These are phyloP conservation scores for Cymbomonas tetramitiformis DNA, from an alignment of 139 green algal species.

Conservation along the genomic window DNA sequence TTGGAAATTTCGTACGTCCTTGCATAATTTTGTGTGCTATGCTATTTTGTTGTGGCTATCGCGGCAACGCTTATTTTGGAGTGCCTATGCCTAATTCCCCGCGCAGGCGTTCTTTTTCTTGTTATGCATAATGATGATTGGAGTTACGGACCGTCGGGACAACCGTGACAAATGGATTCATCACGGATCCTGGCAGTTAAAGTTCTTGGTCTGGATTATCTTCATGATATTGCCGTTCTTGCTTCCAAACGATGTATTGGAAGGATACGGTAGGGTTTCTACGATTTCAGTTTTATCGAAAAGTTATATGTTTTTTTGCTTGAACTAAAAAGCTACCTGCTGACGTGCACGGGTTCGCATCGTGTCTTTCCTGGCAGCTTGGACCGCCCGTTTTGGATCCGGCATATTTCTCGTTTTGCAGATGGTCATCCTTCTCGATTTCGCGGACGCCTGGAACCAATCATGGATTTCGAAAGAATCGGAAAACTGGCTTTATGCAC, in stretches of 20 bases:
- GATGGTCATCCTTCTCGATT: constrained; percentile 87
- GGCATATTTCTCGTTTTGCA: constrained; percentile 85
- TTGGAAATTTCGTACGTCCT: constrained; percentile 80
- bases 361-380: constrained; percentile 69
- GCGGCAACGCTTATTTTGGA: background rate
- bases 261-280: no score
- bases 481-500: constrained; percentile 55
- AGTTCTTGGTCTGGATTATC: constrained; percentile 56
- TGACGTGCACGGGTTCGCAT: no score
- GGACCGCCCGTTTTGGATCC: constrained; percentile 63
- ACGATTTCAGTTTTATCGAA: no score
- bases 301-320: no score
- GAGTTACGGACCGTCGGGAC: constrained; percentile 63
- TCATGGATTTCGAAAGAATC: constrained; percentile 74
- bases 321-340: no score
- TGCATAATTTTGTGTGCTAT: no score
- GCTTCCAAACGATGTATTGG: no score
- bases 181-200: constrained; percentile 67
- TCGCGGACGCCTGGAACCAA: constrained; percentile 77
- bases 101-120: constrained; percentile 56
- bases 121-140: constrained; percentile 52
- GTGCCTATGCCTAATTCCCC: background rate
- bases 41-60: constrained; percentile 11
- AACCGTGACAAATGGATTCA: constrained; percentile 59
- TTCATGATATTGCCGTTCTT: no score